Evolutionary conservation across 83 land plant genomes (phyloP), one percentile per base, ranked within the genome.

Genomic region (Picea abies): DNA sequence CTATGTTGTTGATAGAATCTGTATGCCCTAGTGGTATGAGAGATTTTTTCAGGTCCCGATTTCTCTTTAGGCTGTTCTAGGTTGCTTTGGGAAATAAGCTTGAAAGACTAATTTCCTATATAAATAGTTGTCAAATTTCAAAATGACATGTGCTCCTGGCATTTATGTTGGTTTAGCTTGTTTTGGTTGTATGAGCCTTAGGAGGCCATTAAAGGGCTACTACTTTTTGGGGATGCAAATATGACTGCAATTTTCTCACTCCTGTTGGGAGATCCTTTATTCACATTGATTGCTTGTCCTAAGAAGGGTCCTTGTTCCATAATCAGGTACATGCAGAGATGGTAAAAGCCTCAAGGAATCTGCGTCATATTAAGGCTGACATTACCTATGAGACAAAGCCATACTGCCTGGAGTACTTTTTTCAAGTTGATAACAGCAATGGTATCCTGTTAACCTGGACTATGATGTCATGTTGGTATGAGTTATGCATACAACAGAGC

Each of bases 341-440:
- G 82, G 72, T 89, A 67, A 82, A 66, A 63, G 82, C 67, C 35
- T 66, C 80, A 47, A 83, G 72, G 71, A 85, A 87, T 80, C 62
- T 93, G 22, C 89, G 85, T 63, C 89, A 77, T 78, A 86, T 85
- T 10, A 90, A 84, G 70, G 80, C 71, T 75, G 93, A 90, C 9
- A 63, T 90, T 76, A 89, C 83, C 66, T 83, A 87, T 83, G 79
- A 72, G n/a, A 63, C n/a, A 64, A 90, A 89, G 80, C 77, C 68
- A 44, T 93, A 93, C 58, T 81, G 60, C 87, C 79, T 93, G 84
- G 93, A 93, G 68, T 93, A 90, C 73, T 85, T 89, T 73, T 93
- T 93, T 84, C 66, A 60, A 65, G 82, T 3, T 6, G 76, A 39
- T 44, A 77, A 41, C 17, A 58, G 11, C 9, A 60, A 39, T 82